phyloP scores from a whole-genome alignment of 2,329 filamentous ascomycete genomes.

The Periconia sp. region DNA sequence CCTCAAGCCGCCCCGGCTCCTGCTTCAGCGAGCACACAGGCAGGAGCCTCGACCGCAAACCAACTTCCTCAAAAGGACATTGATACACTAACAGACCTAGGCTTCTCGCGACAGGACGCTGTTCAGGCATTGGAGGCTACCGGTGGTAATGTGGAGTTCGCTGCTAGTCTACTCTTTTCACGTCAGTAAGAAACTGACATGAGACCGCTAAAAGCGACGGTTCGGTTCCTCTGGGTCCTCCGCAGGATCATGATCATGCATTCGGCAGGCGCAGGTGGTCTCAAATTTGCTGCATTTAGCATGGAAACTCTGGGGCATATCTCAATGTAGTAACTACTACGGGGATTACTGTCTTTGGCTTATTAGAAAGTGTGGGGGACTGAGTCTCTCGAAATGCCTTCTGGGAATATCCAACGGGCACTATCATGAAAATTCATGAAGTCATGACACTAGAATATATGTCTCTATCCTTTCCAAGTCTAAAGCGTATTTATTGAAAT shows the following conservation, averaged over 20 bases:
- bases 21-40: background rate
- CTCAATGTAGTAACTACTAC: background rate
- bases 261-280: background rate
- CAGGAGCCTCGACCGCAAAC: constrained; percentile 11
- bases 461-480: no score
- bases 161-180: constrained; percentile 74
- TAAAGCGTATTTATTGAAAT: no score
- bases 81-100: constrained; percentile 74
- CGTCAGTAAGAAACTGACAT: background rate
- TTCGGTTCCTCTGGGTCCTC: background rate
- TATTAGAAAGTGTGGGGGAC: background rate
- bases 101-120: constrained; percentile 75
- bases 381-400: background rate
- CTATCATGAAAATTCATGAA: background rate
- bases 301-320: background rate
- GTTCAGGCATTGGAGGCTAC: constrained; percentile 80
- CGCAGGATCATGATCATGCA: background rate
- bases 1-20: constrained; percentile 17
- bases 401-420: background rate
- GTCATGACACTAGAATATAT: background rate
- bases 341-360: background rate
- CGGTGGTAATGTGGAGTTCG: constrained; percentile 82
- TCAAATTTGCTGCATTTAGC: background rate
- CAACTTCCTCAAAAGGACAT: constrained; percentile 66
- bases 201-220: background rate